Conservation (phyloP, 257 asterid genomes). For the Leonotis leonurus region DNA sequence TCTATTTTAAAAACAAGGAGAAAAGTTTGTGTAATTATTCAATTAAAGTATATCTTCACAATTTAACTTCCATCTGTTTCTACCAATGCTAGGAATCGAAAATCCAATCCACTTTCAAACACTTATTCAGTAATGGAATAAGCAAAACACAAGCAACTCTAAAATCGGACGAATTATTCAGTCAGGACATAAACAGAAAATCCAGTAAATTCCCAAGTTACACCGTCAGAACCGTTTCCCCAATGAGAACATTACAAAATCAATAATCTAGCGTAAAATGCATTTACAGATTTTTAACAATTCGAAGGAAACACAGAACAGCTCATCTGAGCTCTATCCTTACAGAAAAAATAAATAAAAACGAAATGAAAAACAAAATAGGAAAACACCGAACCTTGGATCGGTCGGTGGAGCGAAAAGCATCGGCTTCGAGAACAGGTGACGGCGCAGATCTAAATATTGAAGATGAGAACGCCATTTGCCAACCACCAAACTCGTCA, state of each 20-base stretch:
- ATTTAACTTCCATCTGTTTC: background rate
- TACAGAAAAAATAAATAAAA: background rate
- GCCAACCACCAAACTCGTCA: slow-evolving; percentile 1
- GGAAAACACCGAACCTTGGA: slow-evolving; percentile 30
- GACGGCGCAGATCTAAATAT: slow-evolving; percentile 51
- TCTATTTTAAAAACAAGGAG: background rate
- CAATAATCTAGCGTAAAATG: background rate
- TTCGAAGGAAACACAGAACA: background rate
- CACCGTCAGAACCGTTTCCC: background rate
- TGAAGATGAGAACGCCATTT: slow-evolving; percentile 55
- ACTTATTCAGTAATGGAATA: background rate
- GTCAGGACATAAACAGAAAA: background rate
- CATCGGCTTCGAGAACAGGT: slow-evolving; percentile 31
- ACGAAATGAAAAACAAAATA: too few species aligned
- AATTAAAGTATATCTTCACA: background rate
- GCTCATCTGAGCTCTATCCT: slow-evolving; percentile 8
- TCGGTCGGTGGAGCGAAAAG: slow-evolving; percentile 22
- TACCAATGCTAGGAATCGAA: background rate
- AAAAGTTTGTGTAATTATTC: background rate
- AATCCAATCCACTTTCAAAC: too few species aligned
- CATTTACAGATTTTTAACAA: background rate
- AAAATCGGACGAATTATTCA: background rate
- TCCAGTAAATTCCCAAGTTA: slow-evolving; percentile 1
- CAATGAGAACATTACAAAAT: background rate
- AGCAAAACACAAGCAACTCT: background rate